These are phyloP conservation scores for Postia placenta DNA, from an alignment of 768 basidiomycete species.

Conservation along the genomic window DNA sequence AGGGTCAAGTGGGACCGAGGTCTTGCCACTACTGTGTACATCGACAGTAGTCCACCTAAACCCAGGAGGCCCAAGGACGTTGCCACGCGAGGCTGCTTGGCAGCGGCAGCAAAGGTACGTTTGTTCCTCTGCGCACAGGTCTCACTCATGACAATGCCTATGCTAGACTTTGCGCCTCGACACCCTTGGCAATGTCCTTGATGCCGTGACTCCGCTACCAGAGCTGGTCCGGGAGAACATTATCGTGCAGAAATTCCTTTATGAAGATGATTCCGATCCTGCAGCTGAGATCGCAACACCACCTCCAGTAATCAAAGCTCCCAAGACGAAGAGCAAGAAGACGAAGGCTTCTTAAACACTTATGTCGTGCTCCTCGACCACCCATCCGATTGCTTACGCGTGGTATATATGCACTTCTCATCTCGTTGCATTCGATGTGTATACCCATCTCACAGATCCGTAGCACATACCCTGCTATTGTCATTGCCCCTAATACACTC, in stretches of 20 bases:
- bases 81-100: constrained; percentile 57
- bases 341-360: constrained; percentile 12
- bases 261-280: constrained; percentile 53
- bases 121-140: constrained; percentile 1
- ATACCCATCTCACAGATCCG: constrained; percentile 5
- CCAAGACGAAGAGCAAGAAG: constrained; percentile 30
- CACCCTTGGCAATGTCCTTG: constrained; percentile 62
- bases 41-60: constrained; percentile 58
- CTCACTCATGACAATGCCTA: constrained; percentile 3
- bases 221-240: constrained; percentile 61
- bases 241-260: constrained; percentile 73
- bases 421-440: constrained; percentile 11
- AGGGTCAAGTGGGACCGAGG: constrained; percentile 78
- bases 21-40: constrained; percentile 51
- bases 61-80: constrained; percentile 35
- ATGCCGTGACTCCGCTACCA: constrained; percentile 47
- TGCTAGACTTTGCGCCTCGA: constrained; percentile 58
- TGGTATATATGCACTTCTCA: background rate
- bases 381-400: constrained; percentile 2
- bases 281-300: constrained; percentile 28
- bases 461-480: constrained; percentile 1
- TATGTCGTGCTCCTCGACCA: background rate
- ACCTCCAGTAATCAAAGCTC: constrained; percentile 38
- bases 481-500: background rate
- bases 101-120: constrained; percentile 59